phyloP scores from a whole-genome alignment of 208 protist species.

The Spongospora subterranea region DNA sequence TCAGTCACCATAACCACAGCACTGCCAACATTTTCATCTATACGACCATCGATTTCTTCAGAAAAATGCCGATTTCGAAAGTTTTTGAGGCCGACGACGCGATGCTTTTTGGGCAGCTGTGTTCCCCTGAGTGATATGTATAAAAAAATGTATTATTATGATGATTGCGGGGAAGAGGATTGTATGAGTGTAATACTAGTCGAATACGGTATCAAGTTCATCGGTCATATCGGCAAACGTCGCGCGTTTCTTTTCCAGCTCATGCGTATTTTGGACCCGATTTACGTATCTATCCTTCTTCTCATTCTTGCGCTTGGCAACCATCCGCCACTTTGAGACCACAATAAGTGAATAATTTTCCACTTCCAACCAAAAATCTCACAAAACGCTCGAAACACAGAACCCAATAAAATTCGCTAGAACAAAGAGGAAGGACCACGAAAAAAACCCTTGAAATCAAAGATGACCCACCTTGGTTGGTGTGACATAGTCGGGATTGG shows the following conservation, averaged over 20 bases:
- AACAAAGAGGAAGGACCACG: no score
- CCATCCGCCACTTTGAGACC: background rate
- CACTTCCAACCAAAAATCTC: no score
- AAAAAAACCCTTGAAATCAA: no score
- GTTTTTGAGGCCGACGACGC: background rate
- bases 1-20: no score
- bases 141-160: background rate
- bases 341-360: background rate
- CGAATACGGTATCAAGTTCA: constrained; percentile 48
- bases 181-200: background rate
- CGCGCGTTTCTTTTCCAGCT: background rate
- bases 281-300: background rate
- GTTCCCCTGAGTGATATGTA: background rate
- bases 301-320: background rate
- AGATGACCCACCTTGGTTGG: background rate
- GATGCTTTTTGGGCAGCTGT: background rate
- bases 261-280: background rate
- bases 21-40: background rate
- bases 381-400: no score
- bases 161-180: background rate
- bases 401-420: no score
- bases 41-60: background rate
- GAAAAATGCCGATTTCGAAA: background rate
- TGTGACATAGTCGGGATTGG: constrained; percentile 9
- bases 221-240: constrained; percentile 3